Evolutionary conservation across 306 rosid genomes (phyloP).

Genomic region (Vigna radiata): DNA sequence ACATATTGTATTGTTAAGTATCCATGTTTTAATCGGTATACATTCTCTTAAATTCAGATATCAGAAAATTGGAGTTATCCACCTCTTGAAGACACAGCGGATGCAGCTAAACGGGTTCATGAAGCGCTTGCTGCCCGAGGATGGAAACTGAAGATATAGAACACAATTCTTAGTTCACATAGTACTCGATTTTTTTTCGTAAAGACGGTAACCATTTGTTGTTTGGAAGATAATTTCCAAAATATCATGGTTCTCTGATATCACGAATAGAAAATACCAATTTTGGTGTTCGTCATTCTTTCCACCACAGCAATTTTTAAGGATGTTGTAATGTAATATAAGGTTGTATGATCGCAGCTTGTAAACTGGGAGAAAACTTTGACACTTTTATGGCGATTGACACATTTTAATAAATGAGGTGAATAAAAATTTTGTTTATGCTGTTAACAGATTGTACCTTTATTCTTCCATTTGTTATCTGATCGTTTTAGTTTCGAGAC

Average conservation of each 20-base stretch:
- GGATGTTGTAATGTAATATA: conserved; percentile 43
- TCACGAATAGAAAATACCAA: conserved; percentile 37
- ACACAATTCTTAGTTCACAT: conserved; percentile 19
- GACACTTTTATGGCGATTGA: conserved; percentile 4
- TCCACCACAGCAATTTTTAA: conserved; percentile 40
- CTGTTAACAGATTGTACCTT: conserved; percentile 12
- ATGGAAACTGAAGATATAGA: conserved; percentile 82
- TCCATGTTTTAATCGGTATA: conserved; percentile 12
- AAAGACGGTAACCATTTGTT: conserved; percentile 8
- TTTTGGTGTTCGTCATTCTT: conserved; percentile 42
- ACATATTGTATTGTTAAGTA: neutral
- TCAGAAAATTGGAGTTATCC: conserved; percentile 98
- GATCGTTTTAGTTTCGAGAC: neutral
- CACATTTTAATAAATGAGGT: conserved; percentile 42
- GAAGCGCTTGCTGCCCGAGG: conserved; percentile 84
- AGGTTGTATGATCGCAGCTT: conserved; percentile 45
- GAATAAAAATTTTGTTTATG: conserved; percentile 29
- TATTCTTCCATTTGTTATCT: neutral
- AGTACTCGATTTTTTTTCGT: neutral
- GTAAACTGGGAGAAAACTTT: conserved; percentile 51
- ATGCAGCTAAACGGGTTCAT: conserved; percentile 81
- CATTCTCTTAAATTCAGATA: conserved; percentile 58
- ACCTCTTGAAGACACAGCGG: conserved; percentile 87
- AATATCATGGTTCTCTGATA: conserved; percentile 17
- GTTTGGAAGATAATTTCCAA: conserved; percentile 33